These are phyloP conservation scores for Flammula alnicola DNA, from an alignment of 1,284 basidiomycete species.

Conservation along the genomic window DNA sequence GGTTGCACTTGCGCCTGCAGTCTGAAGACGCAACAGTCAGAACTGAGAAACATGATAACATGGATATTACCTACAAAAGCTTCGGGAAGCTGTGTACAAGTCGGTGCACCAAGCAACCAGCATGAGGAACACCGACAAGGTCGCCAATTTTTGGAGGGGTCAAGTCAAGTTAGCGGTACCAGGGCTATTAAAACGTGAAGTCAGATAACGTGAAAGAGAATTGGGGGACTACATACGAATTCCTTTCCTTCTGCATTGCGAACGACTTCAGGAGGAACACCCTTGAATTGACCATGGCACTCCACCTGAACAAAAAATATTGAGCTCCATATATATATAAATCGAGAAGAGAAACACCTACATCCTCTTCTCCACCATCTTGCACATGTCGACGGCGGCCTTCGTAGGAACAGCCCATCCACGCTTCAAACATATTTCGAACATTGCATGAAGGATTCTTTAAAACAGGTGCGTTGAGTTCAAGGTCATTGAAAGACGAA, in stretches of 20 bases:
- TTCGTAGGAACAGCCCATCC: slow-evolving; percentile 97
- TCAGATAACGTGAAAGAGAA: too few species aligned
- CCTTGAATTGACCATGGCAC: slow-evolving; percentile 97
- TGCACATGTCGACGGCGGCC: slow-evolving; percentile 92
- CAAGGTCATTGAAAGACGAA: background rate
- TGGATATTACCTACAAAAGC: slow-evolving; percentile 66
- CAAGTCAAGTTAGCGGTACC: slow-evolving; percentile 95
- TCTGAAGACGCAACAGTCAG: slow-evolving; percentile 42
- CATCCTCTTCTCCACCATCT: slow-evolving; percentile 95
- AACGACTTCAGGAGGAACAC: slow-evolving; percentile 86
- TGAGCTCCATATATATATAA: background rate
- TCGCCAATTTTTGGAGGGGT: slow-evolving; percentile 65
- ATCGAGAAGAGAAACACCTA: slow-evolving; percentile 27
- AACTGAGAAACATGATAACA: slow-evolving; percentile 1
- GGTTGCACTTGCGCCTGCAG: slow-evolving; percentile 94
- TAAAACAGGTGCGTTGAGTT: slow-evolving; percentile 34
- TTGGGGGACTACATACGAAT: slow-evolving; percentile 76
- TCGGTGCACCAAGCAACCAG: slow-evolving; percentile 91
- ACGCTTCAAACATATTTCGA: slow-evolving; percentile 97
- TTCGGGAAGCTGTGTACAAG: slow-evolving; percentile 97
- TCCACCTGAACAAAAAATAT: slow-evolving; percentile 68
- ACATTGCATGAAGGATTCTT: slow-evolving; percentile 96
- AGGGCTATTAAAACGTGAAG: slow-evolving; percentile 60
- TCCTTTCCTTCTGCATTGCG: slow-evolving; percentile 97
- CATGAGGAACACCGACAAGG: slow-evolving; percentile 91